Evolutionary conservation across 2,329 filamentous ascomycete species (phyloP), one percentile per base, ranked within the genome.

Genomic region (Diaporthe amygdali): DNA sequence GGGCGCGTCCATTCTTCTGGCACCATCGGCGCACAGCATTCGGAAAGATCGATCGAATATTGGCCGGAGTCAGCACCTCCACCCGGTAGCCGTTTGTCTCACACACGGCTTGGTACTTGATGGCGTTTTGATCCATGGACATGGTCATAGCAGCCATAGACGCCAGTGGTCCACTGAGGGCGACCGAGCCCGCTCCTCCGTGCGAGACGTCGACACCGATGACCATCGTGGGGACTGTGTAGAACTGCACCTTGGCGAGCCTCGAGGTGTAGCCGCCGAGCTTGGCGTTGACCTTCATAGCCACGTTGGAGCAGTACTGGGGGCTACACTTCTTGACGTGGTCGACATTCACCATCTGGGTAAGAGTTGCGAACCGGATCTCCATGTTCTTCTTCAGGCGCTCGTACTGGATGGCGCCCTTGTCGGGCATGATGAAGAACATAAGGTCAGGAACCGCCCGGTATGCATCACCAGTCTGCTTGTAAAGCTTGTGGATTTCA

Each of bases 201-300:
- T 99, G 96, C 5, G 95, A 97, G 0, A 99, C 93, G 79, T 99
- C 96, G 0, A 94, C 92, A 27, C 96, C 96, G 71, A 99, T 92
- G 59, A 98, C 90, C 87, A 97, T 92, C 0, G 94, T 96, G 0
- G 91, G 88, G 0, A 77, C 78, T 1, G 79, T 78, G 75, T 87
- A 88, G 73, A 84, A 86, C 79, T 15, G 81, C 77, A 76, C 81
- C 66, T 74, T 78, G 46, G 77, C 73, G 10, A 84, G 78, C 54
- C 80, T 85, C 66, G 84, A 91, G 1, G 94, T 98, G 0, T 90
- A 88, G 7, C 96, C 96, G 17, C 96, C 96, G 2, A 99, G 88
- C 84, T 99, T 99, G 4, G 94, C 93, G 76, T 99, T 98, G 75
- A 99, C 91, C 84, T 99, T 99, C 94, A 99, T 96, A 74, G 91